These are phyloP conservation scores for Gynandropsis gynandra DNA, from an alignment of 345 rosid species.

Conservation along the genomic window DNA sequence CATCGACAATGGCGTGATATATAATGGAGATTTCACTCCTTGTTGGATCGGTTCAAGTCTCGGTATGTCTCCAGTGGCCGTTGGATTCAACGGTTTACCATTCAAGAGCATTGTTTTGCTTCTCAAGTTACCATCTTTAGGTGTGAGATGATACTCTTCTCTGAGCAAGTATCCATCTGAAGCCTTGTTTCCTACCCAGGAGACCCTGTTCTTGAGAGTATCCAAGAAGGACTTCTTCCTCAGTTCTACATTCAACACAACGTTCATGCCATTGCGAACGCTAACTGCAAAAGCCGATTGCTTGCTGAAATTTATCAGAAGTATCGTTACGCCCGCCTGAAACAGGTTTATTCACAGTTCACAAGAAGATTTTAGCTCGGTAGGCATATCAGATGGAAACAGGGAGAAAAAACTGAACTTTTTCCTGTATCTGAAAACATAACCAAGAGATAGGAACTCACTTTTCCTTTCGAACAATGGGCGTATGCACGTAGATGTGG, in stretches of 20 bases:
- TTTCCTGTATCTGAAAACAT: conserved; percentile 1
- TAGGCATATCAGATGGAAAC: not conserved
- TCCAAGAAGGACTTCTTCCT: conserved; percentile 33
- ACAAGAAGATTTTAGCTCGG: not conserved
- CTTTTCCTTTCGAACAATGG: conserved; percentile 93
- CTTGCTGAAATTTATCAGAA: conserved; percentile 76
- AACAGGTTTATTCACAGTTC: not conserved
- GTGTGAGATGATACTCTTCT: conserved; percentile 90
- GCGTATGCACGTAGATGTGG: conserved; percentile 69
- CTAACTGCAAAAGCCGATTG: conserved; percentile 41
- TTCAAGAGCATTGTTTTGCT: conserved; percentile 74
- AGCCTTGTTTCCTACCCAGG: conserved; percentile 55
- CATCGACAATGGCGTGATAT: conserved; percentile 50
- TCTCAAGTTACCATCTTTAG: conserved; percentile 50
- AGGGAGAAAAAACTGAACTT: too few species aligned
- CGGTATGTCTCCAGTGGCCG: conserved; percentile 49
- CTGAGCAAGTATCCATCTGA: conserved; percentile 35
- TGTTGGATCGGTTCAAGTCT: conserved; percentile 47
- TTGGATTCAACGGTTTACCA: conserved; percentile 55
- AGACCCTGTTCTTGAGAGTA: conserved; percentile 48
- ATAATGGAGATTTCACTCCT: conserved; percentile 41
- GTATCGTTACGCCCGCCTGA: conserved; percentile 77
- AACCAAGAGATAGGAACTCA: too few species aligned
- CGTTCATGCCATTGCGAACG: conserved; percentile 36
- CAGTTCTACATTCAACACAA: conserved; percentile 21